Evolutionary conservation across 2,329 filamentous ascomycete species (phyloP), one percentile per base, ranked within the genome.

Genomic region (Verticillium alfalfae): DNA sequence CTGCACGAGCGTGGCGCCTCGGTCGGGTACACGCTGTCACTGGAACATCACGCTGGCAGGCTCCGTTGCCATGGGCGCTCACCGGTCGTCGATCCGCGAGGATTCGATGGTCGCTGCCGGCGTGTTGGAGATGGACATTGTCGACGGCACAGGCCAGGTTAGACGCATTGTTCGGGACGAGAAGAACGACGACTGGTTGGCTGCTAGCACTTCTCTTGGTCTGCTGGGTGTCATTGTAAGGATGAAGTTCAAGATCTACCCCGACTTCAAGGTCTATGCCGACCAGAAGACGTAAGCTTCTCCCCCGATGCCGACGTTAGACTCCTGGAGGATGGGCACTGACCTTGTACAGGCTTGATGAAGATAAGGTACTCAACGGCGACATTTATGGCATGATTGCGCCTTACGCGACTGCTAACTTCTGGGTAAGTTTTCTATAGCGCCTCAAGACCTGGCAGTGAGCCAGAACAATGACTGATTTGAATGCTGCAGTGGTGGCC

Each of bases 11-110:
- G 75, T 31, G 75, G 73, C 16, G 80, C 79, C 10, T 78, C 76
- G 31, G 77, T 82, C 54, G 80, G 80, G 18, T 81, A 81, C 59
- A 80, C 79, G 1, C 70, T 83, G 80, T 83, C 5, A 83, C 67
- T 83, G 81, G 81, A 83, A 83, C 64, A 83, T 83, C 60, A 81
- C 77, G 5, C 72, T 83, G 39, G 80, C 78, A 0, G 81, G 80
- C 15, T 78, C 77, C 45, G 76, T 83, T 4, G 81, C 81, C 4
- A 83, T 83, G 81, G 81, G 81, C 1, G 81, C 79, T 3, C 81
- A 83, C 65, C 74, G 81, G 15, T 79, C 76, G 1, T 79, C 79
- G 16, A 72, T 83, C 16, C 70, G 78, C 13, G 79, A 82, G 64
- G 75, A 80, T 34, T 79, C 79, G 5, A 81, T 79, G 69, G 81